phyloP scores from a whole-genome alignment of 208 protist genomes.

The Borovskyia barvae region DNA sequence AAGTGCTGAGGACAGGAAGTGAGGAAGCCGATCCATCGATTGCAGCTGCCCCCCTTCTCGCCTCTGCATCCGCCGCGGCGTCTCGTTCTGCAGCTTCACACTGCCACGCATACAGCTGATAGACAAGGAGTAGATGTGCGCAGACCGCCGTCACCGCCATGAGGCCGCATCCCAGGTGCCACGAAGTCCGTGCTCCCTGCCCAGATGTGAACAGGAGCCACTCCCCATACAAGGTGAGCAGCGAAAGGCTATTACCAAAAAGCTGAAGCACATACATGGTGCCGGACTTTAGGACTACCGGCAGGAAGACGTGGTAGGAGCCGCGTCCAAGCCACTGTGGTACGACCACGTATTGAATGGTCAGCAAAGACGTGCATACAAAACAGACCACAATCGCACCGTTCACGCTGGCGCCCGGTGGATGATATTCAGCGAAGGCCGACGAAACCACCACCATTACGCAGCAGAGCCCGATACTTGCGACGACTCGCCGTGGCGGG shows the following conservation, averaged over 20 bases:
- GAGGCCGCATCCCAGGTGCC: constrained; percentile 51
- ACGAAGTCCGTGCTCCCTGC: constrained; percentile 31
- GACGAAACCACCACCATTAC: constrained; percentile 32
- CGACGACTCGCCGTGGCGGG: constrained; percentile 15
- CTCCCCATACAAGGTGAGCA: constrained; percentile 27
- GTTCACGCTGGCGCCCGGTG: constrained; percentile 25
- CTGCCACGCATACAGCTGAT: constrained; percentile 27
- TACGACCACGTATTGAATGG: constrained; percentile 22
- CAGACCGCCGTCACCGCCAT: constrained; percentile 43
- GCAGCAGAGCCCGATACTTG: constrained; percentile 40
- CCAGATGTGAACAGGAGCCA: constrained; percentile 35
- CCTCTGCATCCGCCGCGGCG: background rate
- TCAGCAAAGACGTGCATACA: constrained; percentile 14
- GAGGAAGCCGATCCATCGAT: background rate
- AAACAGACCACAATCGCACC: constrained; percentile 27
- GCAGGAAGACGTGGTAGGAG: constrained; percentile 49
- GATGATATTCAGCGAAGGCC: constrained; percentile 39
- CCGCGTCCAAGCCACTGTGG: constrained; percentile 7
- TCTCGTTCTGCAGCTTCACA: background rate
- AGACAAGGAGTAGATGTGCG: constrained; percentile 45
- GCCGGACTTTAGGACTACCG: constrained; percentile 21
- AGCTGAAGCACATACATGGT: constrained; percentile 43
- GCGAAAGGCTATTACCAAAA: constrained; percentile 38
- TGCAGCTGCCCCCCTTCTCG: background rate
- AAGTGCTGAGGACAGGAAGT: too few species aligned